Conservation (phyloP, 2,329 filamentous ascomycete genomes). For the Fusarium sp. region DNA sequence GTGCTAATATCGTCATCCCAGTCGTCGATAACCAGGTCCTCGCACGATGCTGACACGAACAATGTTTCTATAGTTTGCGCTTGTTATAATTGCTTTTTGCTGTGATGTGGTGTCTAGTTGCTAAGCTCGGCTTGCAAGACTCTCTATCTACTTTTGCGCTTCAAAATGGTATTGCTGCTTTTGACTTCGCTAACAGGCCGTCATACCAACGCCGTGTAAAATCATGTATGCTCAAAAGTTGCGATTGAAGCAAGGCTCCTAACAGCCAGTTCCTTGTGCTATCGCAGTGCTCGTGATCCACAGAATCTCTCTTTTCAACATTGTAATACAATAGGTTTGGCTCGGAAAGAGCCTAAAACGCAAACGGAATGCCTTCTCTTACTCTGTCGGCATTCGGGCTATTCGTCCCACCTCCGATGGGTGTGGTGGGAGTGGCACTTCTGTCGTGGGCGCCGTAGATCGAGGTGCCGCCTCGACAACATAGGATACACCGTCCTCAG, state of each 20-base stretch:
- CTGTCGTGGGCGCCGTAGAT: slow-evolving; percentile 66
- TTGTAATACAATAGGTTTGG: background rate
- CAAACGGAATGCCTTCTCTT: slow-evolving; percentile 4
- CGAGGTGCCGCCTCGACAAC: slow-evolving; percentile 77
- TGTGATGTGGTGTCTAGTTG: slow-evolving; percentile 23
- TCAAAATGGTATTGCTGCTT: slow-evolving; percentile 14
- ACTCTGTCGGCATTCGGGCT: slow-evolving; percentile 36
- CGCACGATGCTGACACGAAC: background rate
- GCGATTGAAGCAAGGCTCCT: slow-evolving; percentile 1
- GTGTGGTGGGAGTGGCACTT: slow-evolving; percentile 63
- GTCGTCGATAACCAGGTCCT: background rate
- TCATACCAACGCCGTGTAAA: slow-evolving; percentile 28
- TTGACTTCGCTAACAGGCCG: slow-evolving; percentile 29
- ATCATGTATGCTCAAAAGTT: slow-evolving; percentile 30
- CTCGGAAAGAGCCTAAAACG: background rate
- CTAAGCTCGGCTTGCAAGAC: slow-evolving; percentile 10
- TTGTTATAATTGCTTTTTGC: slow-evolving; percentile 22
- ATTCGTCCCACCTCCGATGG: slow-evolving; percentile 62
- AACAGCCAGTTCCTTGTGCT: slow-evolving; percentile 8
- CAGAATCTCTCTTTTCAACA: no score
- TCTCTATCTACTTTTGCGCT: slow-evolving; percentile 11
- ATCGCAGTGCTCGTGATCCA: no score
- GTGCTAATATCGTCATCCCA: slow-evolving; percentile 9
- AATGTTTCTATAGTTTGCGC: background rate
- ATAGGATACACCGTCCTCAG: slow-evolving; percentile 82